These are phyloP conservation scores for Fraxinus floribunda DNA, from an alignment of 305 asterid species.

Conservation along the genomic window DNA sequence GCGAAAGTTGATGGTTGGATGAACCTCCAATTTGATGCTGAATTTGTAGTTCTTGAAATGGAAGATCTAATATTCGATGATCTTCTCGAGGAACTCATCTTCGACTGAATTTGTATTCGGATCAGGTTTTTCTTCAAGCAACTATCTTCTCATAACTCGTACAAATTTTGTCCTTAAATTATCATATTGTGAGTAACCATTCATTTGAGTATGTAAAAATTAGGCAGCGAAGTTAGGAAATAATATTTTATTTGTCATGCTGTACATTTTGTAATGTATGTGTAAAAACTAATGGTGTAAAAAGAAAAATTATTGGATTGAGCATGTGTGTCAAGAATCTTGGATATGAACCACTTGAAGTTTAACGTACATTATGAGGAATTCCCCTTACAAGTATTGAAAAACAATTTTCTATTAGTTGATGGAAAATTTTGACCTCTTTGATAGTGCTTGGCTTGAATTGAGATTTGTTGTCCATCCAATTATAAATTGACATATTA, in stretches of 20 bases:
- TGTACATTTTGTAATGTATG: not conserved
- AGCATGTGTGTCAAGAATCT: not conserved
- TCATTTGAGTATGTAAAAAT: not conserved
- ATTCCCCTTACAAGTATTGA: not conserved
- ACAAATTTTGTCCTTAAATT: not conserved
- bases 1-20: conserved; percentile 58
- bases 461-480: too few relatives aligned
- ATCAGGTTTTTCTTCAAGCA: not conserved
- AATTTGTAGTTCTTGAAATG: conserved; percentile 67
- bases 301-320: not conserved
- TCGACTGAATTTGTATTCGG: not conserved
- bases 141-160: not conserved
- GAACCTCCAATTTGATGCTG: conserved; percentile 76
- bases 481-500: too few relatives aligned
- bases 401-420: too few relatives aligned
- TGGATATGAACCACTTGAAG: not conserved
- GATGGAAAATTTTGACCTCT: not conserved
- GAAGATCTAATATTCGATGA: conserved; percentile 73
- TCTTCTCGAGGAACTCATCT: conserved; percentile 58
- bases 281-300: not conserved
- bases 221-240: not conserved
- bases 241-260: not conserved
- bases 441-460: not conserved
- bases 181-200: not conserved
- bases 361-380: not conserved